These are phyloP conservation scores for Pinus taeda DNA, from an alignment of 75 land plant species.

Conservation along the genomic window DNA sequence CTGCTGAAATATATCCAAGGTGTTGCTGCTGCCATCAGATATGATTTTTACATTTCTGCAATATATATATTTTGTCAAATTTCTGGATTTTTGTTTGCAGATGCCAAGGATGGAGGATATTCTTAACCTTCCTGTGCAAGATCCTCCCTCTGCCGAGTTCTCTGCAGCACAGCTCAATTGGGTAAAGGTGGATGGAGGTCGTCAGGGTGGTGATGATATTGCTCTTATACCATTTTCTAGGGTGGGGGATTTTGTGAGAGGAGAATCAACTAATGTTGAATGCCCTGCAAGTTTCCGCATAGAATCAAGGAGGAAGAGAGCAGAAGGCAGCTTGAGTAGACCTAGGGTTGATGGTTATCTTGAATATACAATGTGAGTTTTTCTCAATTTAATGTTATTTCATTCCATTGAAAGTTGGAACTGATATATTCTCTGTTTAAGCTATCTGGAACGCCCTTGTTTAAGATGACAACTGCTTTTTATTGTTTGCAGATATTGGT, in stretches of 20 bases:
- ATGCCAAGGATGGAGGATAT: conserved; percentile 50
- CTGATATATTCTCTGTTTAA: neutral
- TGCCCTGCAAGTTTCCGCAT: conserved; percentile 49
- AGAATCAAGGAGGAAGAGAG: conserved; percentile 41
- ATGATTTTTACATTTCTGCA: neutral
- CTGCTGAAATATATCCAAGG: neutral
- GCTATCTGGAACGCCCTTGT: neutral
- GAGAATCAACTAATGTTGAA: conserved; percentile 49
- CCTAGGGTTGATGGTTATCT: conserved; percentile 46
- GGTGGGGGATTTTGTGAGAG: conserved; percentile 43
- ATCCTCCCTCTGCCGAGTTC: conserved; percentile 39
- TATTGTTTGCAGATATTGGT: conserved; percentile 42
- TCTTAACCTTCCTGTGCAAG: conserved; percentile 47
- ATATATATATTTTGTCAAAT: neutral
- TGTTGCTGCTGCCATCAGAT: neutral
- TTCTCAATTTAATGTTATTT: neutral
- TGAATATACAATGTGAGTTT: conserved; percentile 39
- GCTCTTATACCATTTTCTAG: conserved; percentile 41
- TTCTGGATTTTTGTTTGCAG: conserved; percentile 8
- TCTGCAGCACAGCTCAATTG: conserved; percentile 39
- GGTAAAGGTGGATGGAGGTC: conserved; percentile 43
- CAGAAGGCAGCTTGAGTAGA: conserved; percentile 34
- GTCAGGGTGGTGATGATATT: conserved; percentile 40
- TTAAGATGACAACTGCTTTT: neutral
- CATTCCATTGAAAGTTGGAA: neutral